Conservation (phyloP, 2,329 filamentous ascomycete species). For the Dothiorella sarmentorum region DNA sequence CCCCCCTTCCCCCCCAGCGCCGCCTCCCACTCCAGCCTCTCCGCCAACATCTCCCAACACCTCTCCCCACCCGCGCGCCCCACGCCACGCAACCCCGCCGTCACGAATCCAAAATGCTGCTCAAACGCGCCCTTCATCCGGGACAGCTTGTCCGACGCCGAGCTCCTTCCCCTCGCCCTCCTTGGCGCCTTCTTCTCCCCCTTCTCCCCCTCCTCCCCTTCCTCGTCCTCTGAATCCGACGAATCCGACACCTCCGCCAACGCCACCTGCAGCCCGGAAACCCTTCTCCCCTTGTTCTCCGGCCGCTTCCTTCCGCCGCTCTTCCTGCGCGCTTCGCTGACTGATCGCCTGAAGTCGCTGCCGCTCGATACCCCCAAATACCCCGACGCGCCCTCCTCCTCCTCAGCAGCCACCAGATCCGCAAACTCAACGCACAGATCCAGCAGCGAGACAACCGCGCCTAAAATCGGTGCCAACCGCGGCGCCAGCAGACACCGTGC, state of each 20-base stretch:
- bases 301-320: slow-evolving; percentile 19
- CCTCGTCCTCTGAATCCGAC: slow-evolving; percentile 33
- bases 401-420: slow-evolving; percentile 49
- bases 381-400: slow-evolving; percentile 31
- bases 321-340: slow-evolving; percentile 27
- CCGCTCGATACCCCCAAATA: slow-evolving; percentile 24
- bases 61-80: slow-evolving; percentile 68
- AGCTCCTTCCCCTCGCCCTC: slow-evolving; percentile 19
- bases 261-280: slow-evolving; percentile 15
- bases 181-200: not conserved
- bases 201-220: slow-evolving; percentile 19
- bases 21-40: slow-evolving; percentile 63
- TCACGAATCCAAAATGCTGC: slow-evolving; percentile 65
- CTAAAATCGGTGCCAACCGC: slow-evolving; percentile 66
- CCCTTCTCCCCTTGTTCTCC: not conserved
- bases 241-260: slow-evolving; percentile 11
- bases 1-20: not conserved
- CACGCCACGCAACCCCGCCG: slow-evolving; percentile 68
- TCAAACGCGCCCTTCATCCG: slow-evolving; percentile 63
- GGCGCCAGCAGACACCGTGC: slow-evolving; percentile 67
- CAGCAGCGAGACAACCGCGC: slow-evolving; percentile 70
- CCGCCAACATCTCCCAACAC: slow-evolving; percentile 77
- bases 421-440: slow-evolving; percentile 71
- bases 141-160: slow-evolving; percentile 53
- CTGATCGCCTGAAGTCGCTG: too few relatives aligned